Conservation (phyloP, 495 filamentous ascomycete species). For the Penicillium bialowiezense region DNA sequence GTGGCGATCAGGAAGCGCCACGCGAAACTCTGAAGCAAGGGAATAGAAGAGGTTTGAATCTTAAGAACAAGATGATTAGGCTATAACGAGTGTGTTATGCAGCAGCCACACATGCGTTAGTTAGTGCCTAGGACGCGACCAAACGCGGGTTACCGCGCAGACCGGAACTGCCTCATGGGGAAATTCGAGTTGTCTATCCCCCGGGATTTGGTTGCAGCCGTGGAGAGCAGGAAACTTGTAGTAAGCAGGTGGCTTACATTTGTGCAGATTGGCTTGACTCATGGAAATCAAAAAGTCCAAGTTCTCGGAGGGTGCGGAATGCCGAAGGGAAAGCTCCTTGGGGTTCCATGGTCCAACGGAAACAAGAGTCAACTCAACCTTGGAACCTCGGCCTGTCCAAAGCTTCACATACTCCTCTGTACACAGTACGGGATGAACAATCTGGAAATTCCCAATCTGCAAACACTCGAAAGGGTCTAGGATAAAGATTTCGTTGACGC, state of each 20-base stretch:
- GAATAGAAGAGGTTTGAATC: background rate
- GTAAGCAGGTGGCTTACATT: background rate
- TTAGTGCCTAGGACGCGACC: background rate
- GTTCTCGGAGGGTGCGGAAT: too few species aligned
- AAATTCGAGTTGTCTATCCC: conserved; percentile 13
- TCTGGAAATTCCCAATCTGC: too few species aligned
- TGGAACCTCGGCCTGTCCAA: too few species aligned
- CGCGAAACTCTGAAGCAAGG: background rate
- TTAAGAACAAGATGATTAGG: background rate
- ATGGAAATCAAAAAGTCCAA: too few species aligned
- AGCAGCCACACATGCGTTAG: background rate
- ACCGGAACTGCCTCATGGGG: conserved; percentile 25
- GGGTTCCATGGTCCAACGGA: too few species aligned
- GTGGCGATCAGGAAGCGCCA: conserved; percentile 23
- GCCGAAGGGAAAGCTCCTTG: too few species aligned
- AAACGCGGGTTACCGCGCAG: background rate
- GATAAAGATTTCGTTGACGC: background rate
- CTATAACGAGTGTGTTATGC: conserved; percentile 1
- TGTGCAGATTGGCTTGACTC: too few species aligned
- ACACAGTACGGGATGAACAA: too few species aligned
- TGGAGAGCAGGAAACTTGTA: background rate
- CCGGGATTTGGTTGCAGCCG: conserved; percentile 20
- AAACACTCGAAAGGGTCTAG: too few species aligned
- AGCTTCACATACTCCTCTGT: too few species aligned
- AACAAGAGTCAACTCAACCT: too few species aligned